Evolutionary conservation across 2,329 filamentous ascomycete species (phyloP), one percentile per base, ranked within the genome.

Genomic region (Colletotrichum spinosum): DNA sequence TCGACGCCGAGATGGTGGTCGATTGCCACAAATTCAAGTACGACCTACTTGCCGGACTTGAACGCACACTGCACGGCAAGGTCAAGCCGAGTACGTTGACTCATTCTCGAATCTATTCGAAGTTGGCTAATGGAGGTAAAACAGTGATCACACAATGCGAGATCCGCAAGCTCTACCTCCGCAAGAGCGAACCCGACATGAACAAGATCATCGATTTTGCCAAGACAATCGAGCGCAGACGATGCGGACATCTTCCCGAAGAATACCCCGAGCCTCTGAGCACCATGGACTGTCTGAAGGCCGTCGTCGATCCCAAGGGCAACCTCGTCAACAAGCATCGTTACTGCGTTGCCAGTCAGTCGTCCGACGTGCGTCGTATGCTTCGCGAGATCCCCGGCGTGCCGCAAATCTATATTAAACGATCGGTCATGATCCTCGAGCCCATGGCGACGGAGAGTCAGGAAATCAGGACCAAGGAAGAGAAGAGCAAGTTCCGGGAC

Each of bases 11-110:
- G 69, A 92, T 98, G 72, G 86, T 98, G 55, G 86, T 88, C 73
- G 93, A 97, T 76, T 90, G 94, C 25, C 88, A 91, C 69, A 87
- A 88, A 54, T 96, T 92, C 82, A 96, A 95, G 73, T 97, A 97
- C 91, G 92, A 97, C 68, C 83, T 97, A n/a, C 82, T 92, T 54
- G 85, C 86, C 42, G 88, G 90, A 25, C 81, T 97, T 37, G 88
- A 94, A 74, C 86, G 92, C 64, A 96, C 93, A n/a, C 83, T 97
- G 4, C 93, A 97, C 74, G 94, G 93, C 67, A 87, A 93, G 76
- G 89, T 94, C 71, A 97, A 96, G 79, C 91, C 92, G 53, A 90
- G 89, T 92, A 82, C 60, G 87, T 82, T 7, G 8, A 15, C 13
- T 33, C 38, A 12, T 4, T 33, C 33, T 46, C 38, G 8, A 38